Percentiles rank a stretch among this genome's conserved stretches.
Evolutionary conservation across 352 stramenopile genomes (phyloP).

Genomic region (Pythium aphanidermatum): DNA sequence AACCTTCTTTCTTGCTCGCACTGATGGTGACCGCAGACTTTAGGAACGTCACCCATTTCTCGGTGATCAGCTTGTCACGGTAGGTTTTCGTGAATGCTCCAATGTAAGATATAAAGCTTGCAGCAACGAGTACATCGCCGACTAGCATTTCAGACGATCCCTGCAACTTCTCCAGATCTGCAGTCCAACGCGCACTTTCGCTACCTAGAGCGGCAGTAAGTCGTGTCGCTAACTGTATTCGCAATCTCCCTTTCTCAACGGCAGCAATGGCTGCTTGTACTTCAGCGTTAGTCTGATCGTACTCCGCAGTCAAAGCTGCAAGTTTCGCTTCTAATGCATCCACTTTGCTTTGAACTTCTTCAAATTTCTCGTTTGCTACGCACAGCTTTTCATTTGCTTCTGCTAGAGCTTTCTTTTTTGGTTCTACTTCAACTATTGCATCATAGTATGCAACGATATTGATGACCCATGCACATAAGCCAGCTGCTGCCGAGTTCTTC

Average conservation of each 20-base stretch:
- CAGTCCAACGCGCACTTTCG: constrained; percentile 90
- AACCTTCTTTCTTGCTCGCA: constrained; percentile 11
- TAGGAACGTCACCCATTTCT: constrained; percentile 88
- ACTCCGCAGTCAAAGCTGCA: constrained; percentile 65
- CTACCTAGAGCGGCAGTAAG: constrained; percentile 89
- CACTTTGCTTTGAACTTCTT: constrained; percentile 86
- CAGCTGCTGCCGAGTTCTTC: constrained; percentile 74
- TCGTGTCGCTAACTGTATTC: constrained; percentile 90
- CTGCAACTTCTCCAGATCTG: constrained; percentile 78
- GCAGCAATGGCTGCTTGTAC: constrained; percentile 87
- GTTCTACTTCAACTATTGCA: constrained; percentile 91
- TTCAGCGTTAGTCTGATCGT: constrained; percentile 82
- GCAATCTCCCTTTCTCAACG: constrained; percentile 79
- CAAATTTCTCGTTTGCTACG: constrained; percentile 82
- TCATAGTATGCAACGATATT: constrained; percentile 95
- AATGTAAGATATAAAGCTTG: constrained; percentile 92
- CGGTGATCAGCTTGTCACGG: constrained; percentile 75
- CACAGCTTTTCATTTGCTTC: constrained; percentile 77
- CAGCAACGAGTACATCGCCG: constrained; percentile 88
- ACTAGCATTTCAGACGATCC: constrained; percentile 70
- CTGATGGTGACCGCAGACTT: constrained; percentile 34
- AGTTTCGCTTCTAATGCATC: constrained; percentile 86
- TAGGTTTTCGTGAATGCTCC: constrained; percentile 93
- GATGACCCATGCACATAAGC: constrained; percentile 78
- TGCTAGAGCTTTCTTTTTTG: constrained; percentile 84